Conservation (phyloP, 1,284 basidiomycete genomes). For the Papiliotrema laurentii region DNA sequence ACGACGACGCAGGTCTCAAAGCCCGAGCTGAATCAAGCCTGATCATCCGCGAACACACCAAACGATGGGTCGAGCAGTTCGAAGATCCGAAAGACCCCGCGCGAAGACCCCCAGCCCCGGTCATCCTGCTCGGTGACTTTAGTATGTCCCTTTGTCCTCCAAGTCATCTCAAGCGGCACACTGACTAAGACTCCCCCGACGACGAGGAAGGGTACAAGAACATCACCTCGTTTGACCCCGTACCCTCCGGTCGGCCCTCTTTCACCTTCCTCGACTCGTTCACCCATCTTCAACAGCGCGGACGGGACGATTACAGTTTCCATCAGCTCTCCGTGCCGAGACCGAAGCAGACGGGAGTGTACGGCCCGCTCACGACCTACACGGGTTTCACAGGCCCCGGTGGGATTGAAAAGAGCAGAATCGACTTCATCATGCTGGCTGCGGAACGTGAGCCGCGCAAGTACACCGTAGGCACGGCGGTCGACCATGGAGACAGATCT, state of each 20-base stretch:
- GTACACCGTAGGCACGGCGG: background rate
- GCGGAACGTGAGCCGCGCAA: background rate
- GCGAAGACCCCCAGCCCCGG: slow-evolving; percentile 4
- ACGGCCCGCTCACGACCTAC: slow-evolving; percentile 34
- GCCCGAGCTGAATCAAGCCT: slow-evolving; percentile 37
- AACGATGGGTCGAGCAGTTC: slow-evolving; percentile 25
- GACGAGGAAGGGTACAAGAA: slow-evolving; percentile 42
- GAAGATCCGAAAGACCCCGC: slow-evolving; percentile 10
- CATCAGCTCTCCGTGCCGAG: too few relatives aligned
- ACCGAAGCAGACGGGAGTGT: slow-evolving; percentile 24
- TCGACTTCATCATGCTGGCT: slow-evolving; percentile 43
- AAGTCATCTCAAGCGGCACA: background rate
- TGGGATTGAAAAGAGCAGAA: slow-evolving; percentile 18
- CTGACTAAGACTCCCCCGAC: slow-evolving; percentile 36
- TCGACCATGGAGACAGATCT: background rate
- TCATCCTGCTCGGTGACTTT: slow-evolving; percentile 43
- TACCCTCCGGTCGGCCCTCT: slow-evolving; percentile 17
- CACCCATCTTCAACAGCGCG: slow-evolving; percentile 17
- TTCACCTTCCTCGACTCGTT: slow-evolving; percentile 37
- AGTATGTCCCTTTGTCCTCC: slow-evolving; percentile 27
- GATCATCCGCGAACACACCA: slow-evolving; percentile 32
- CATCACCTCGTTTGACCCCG: slow-evolving; percentile 28
- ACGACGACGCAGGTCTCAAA: slow-evolving; percentile 36
- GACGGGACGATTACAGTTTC: background rate
- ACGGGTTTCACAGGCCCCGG: slow-evolving; percentile 36